phyloP scores from a whole-genome alignment of 352 stramenopile species.

The Globisporangium ultimum region DNA sequence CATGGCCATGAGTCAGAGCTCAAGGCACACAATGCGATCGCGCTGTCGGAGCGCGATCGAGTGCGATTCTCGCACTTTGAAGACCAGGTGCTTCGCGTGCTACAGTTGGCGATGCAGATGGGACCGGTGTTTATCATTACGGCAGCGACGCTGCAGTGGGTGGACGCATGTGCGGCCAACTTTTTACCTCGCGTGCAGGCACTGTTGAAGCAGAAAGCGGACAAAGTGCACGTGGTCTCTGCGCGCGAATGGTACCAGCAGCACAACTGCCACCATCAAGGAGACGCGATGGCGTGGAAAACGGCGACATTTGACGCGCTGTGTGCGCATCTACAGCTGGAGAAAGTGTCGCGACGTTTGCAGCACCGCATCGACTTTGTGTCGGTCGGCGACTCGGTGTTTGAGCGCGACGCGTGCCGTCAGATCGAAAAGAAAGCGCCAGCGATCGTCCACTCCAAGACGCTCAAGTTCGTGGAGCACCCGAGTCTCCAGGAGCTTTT shows the following conservation, averaged over 20 bases:
- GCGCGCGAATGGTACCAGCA: slow-evolving; percentile 56
- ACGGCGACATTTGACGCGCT: slow-evolving; percentile 45
- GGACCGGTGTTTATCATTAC: slow-evolving; percentile 66
- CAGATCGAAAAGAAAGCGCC: slow-evolving; percentile 32
- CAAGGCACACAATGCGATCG: neutral
- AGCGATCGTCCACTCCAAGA: slow-evolving; percentile 39
- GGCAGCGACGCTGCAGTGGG: slow-evolving; percentile 52
- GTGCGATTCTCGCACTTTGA: slow-evolving; percentile 32
- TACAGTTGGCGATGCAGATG: slow-evolving; percentile 32
- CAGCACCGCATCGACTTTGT: slow-evolving; percentile 36
- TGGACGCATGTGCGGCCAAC: slow-evolving; percentile 31
- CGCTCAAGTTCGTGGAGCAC: slow-evolving; percentile 47
- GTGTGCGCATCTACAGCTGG: slow-evolving; percentile 42
- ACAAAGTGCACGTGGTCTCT: slow-evolving; percentile 46
- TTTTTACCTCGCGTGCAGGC: slow-evolving; percentile 48
- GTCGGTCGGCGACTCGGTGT: slow-evolving; percentile 53
- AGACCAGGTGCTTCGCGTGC: slow-evolving; percentile 32
- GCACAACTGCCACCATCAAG: slow-evolving; percentile 23
- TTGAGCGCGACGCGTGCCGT: slow-evolving; percentile 52
- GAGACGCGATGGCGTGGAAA: slow-evolving; percentile 51
- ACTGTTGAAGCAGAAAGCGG: slow-evolving; percentile 29
- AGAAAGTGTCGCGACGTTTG: slow-evolving; percentile 26
- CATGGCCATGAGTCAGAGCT: slow-evolving; percentile 15
- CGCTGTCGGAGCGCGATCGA: slow-evolving; percentile 18
- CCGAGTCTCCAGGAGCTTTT: slow-evolving; percentile 42